Conservation (phyloP, 169 alveolate genomes). For the Amoebophrya sp. region DNA sequence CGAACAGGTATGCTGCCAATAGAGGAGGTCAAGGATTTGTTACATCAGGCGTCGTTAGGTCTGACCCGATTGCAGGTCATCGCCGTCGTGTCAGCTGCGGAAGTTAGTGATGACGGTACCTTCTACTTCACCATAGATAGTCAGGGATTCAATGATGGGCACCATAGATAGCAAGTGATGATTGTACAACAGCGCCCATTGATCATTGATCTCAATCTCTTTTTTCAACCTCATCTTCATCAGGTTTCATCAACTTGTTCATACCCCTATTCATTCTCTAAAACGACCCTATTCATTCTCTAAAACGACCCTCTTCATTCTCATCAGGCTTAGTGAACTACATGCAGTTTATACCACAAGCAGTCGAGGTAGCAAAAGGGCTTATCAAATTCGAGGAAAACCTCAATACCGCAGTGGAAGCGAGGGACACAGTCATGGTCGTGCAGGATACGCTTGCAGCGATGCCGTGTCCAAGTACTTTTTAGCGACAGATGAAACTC, state of each 20-base stretch:
- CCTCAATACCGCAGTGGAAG: background rate
- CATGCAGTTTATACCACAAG: background rate
- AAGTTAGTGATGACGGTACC: background rate
- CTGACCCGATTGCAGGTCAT: background rate
- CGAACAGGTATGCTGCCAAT: background rate
- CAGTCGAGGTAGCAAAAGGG: background rate
- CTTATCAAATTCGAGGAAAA: background rate
- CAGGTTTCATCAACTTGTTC: too few relatives aligned
- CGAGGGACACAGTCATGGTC: background rate
- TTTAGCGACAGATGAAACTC: too few relatives aligned
- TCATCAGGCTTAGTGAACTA: background rate
- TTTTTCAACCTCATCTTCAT: too few relatives aligned
- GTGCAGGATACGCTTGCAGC: background rate
- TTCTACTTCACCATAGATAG: too few relatives aligned
- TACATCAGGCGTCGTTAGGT: background rate
- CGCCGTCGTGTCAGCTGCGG: conserved; percentile 9
- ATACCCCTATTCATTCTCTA: background rate
- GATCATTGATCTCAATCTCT: too few relatives aligned
- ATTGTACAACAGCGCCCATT: too few relatives aligned
- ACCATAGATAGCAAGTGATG: too few relatives aligned
- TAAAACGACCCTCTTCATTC: background rate
- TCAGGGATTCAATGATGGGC: too few relatives aligned
- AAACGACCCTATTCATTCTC: background rate
- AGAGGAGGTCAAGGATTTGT: background rate
- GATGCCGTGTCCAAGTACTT: background rate